Base-by-base conservation (phyloP, 257 asterid genomes). In the Petrea volubilis region DNA sequence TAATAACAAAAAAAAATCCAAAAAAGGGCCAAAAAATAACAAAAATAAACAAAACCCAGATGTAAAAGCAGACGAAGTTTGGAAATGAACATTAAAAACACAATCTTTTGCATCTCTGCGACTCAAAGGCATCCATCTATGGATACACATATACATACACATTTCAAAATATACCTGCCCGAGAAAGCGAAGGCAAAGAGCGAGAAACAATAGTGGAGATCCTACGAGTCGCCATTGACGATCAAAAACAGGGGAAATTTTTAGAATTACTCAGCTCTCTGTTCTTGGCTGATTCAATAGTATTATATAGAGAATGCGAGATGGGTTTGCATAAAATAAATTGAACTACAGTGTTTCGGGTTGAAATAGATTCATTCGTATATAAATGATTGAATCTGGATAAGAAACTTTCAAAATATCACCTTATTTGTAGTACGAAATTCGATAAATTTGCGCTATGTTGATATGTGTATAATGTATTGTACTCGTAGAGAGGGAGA, bases 161-260 rank as follows among this genome's bases (percentile, higher is more conserved):
- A 17, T 9, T 17, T 25, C 12, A 27, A 14, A 2, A 60, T 4
- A 49, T 25, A 76, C 77, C 77, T 57, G 49, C 46, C 28, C 61
- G 44, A 50, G 77, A 38, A 52, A 74, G 43, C 15, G 47, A 50
- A 29, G 77, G 67, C 14, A 78, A 59, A 14, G 79, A 63, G 33
- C 87, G 88, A 67, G 82, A 34, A 69, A 79, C 41, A 58, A 82
- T 81, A 4, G 86, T 82, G 21, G 88, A 63, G 59, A 84, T 76
- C 40, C 87, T 71, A 27, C 79, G 75, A 69, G 82, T 64, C 4
- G 92, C 88, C 92, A 86, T 86, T 61, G 33, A 44, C 25, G 64
- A 29, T 28, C 2, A 7, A 5, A 15, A 57, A 57, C 60, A 53
- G 34, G 21, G 59, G 15, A 51, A 51, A 51, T 53, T 11, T 4